Evolutionary conservation across 805 yeast genomes (phyloP).

Genomic region (Maudiozyma serrabonitensis): DNA sequence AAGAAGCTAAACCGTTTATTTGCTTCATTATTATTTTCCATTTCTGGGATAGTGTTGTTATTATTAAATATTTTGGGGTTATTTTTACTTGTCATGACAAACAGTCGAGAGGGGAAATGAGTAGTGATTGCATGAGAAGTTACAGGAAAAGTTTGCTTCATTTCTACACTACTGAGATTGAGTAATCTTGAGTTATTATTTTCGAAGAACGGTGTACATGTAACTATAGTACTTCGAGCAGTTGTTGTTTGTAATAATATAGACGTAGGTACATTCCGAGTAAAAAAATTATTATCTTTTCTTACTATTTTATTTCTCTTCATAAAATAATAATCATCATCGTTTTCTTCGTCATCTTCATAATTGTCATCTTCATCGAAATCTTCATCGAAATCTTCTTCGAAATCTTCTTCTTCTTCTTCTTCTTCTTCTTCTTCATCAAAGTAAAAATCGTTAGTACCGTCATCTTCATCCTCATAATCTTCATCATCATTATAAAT

Average conservation of each 20-base stretch:
- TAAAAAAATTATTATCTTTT: too few species aligned
- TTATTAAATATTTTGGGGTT: background rate
- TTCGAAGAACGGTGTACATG: too few species aligned
- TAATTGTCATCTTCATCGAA: too few species aligned
- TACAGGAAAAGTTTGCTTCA: background rate
- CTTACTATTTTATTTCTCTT: too few species aligned
- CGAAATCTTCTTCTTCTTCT: background rate
- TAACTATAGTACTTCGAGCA: too few species aligned
- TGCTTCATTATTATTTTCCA: background rate
- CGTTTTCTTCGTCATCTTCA: background rate
- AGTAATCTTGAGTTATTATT: too few species aligned
- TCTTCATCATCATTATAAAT: conserved; percentile 1
- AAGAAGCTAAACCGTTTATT: background rate
- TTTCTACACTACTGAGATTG: too few species aligned
- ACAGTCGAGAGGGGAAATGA: background rate
- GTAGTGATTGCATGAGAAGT: background rate
- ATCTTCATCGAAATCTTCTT: too few species aligned
- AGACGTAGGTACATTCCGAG: too few species aligned
- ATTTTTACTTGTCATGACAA: background rate
- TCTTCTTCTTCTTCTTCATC: background rate
- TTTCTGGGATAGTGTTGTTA: background rate
- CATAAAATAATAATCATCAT: background rate
- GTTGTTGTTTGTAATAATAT: too few species aligned
- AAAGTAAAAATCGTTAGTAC: conserved; percentile 1
- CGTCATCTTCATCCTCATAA: conserved; percentile 1